Evolutionary conservation across 31 red algal genomes (phyloP).

Genomic region (Asparagopsis taxiformis): DNA sequence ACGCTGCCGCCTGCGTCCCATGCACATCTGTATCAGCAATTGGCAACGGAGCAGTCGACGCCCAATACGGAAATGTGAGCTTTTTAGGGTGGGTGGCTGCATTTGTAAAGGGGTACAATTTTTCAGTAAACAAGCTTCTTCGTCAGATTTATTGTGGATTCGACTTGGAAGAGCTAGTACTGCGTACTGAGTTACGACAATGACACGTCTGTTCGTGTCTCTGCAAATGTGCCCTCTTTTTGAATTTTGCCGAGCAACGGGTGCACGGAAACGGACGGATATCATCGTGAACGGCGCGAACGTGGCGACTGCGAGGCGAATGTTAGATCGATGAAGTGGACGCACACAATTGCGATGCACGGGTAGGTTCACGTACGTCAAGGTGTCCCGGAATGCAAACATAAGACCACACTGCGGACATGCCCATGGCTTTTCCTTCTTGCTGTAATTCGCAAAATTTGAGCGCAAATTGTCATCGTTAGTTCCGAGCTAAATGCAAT

Average conservation of each 20-base stretch:
- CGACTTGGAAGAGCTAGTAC: too few species aligned
- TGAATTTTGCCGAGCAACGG: conserved; percentile 11
- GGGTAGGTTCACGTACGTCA: conserved; percentile 7
- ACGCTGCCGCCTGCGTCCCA: too few species aligned
- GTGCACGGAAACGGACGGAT: conserved; percentile 25
- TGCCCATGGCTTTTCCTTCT: conserved; percentile 7
- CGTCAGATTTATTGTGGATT: too few species aligned
- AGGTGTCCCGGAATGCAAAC: conserved; percentile 16
- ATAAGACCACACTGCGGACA: conserved; percentile 7
- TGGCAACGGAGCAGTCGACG: too few species aligned
- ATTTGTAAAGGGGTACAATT: too few species aligned
- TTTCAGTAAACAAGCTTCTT: too few species aligned
- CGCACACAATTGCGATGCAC: too few species aligned
- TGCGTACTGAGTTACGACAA: too few species aligned
- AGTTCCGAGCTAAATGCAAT: background rate
- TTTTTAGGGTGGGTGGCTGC: too few species aligned
- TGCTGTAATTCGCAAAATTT: conserved; percentile 1
- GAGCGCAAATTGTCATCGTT: background rate
- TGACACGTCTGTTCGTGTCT: conserved; percentile 20
- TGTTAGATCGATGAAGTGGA: too few species aligned
- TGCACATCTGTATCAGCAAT: too few species aligned
- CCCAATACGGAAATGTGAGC: too few species aligned
- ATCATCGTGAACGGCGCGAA: conserved; percentile 18
- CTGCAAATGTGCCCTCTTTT: conserved; percentile 23
- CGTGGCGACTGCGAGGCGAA: conserved; percentile 23